Conservation (phyloP, 768 basidiomycete genomes). For the Mycena polygramma region DNA sequence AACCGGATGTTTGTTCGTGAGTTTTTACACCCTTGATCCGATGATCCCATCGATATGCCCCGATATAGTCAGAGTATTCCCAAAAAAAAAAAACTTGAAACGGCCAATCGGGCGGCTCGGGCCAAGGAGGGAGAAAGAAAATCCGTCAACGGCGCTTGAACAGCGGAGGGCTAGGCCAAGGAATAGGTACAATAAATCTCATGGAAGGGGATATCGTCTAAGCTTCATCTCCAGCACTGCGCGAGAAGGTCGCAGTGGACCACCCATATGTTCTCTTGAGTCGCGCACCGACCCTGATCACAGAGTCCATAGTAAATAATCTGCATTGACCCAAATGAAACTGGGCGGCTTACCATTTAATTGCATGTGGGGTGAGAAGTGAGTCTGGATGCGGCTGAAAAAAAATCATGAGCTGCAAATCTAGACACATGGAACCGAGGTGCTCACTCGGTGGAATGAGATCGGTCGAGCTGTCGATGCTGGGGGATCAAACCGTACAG, state of each 20-base stretch:
- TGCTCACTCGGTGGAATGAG: slow-evolving; percentile 37
- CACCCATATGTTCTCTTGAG: slow-evolving; percentile 37
- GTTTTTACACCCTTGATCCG: not conserved
- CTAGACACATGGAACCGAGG: not conserved
- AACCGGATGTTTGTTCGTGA: slow-evolving; percentile 6
- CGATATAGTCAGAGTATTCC: no score
- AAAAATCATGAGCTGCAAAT: not conserved
- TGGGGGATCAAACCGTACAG: slow-evolving; percentile 40
- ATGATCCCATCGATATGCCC: not conserved
- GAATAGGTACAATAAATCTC: not conserved
- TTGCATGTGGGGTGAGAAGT: slow-evolving; percentile 29
- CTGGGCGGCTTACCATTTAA: slow-evolving; percentile 29
- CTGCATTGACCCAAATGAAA: not conserved
- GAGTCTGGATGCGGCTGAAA: slow-evolving; percentile 40
- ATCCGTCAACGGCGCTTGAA: no score
- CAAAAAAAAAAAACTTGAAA: no score
- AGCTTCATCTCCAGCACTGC: slow-evolving; percentile 13
- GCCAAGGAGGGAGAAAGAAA: no score
- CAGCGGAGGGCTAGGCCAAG: no score
- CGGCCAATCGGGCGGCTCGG: no score
- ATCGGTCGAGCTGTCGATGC: slow-evolving; percentile 36
- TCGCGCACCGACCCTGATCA: slow-evolving; percentile 33
- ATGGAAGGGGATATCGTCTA: not conserved
- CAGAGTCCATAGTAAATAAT: not conserved
- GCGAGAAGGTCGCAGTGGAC: slow-evolving; percentile 31